Evolutionary conservation across 164 flowering plant species (phyloP).

Genomic region (Sextonia rubra): DNA sequence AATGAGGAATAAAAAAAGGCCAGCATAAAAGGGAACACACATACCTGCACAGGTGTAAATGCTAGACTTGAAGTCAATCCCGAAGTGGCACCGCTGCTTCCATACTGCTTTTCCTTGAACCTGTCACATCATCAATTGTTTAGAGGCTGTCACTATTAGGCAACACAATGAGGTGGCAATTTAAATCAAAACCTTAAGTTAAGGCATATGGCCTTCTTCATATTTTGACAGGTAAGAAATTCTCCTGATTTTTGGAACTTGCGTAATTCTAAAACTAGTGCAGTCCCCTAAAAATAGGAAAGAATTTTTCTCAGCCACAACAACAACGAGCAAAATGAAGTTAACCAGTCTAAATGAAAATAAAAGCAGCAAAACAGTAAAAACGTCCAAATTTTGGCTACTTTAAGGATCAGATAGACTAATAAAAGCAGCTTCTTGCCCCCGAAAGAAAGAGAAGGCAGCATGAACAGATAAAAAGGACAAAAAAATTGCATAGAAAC

Average conservation of each 20-base stretch:
- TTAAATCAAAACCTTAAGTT: neutral
- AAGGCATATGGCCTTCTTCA: neutral
- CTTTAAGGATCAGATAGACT: neutral
- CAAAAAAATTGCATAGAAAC: neutral
- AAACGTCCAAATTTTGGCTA: too few relatives aligned
- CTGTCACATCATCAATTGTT: slow-evolving; percentile 28
- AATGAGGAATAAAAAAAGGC: neutral
- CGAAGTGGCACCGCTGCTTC: slow-evolving; percentile 90
- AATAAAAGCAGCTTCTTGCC: neutral
- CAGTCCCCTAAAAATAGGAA: neutral
- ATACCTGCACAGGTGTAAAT: slow-evolving; percentile 96
- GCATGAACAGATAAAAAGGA: neutral
- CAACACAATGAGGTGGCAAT: neutral
- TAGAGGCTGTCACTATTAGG: neutral
- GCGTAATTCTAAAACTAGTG: neutral
- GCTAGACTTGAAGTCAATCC: slow-evolving; percentile 92
- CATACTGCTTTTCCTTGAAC: slow-evolving; percentile 81
- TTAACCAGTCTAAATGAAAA: too few relatives aligned
- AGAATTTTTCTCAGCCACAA: neutral
- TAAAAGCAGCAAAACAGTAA: too few relatives aligned
- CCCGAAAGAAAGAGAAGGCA: slow-evolving; percentile 1
- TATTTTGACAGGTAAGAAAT: neutral
- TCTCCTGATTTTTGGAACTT: neutral
- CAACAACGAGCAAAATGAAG: neutral
- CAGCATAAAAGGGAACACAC: neutral